Evolutionary conservation across 2,329 filamentous ascomycete species (phyloP), one percentile per base, ranked within the genome.

Genomic region (Colletotrichum karsti): DNA sequence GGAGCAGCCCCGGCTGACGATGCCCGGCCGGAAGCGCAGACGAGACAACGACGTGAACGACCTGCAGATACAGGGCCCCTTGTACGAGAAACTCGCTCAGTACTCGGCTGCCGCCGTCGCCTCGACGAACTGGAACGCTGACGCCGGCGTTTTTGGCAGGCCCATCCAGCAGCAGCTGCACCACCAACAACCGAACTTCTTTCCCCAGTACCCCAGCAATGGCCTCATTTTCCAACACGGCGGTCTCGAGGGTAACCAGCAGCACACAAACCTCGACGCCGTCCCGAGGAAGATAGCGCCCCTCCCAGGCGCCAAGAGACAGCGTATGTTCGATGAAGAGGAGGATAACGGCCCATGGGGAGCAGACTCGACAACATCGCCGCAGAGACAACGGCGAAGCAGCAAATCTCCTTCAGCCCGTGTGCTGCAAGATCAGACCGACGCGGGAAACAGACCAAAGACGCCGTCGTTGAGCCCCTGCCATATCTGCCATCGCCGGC

Each of bases 401-500:
- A 64, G 56, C 41, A 67, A 50, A n/a, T 67, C 57, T 13, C 63
- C 67, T 13, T n/a, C 51, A 18, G 35, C 58, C 8, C 53, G 48
- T 15, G 42, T 18, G 8, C 37, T 37, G 5, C 59, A 56, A 22
- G 64, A 50, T 37, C 67, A 63, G 33, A 51, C 67, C 28, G 41
- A 55, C 10, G 33, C 57, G 41, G 48, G 37, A 35, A 67, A 46
- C 18, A 67, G 50, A 20, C 28, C 55, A 37, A 64, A 46, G 69
- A 37, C 71, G 60, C 18, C 75, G 15, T 71, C 79, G 5, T 79
- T 89, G 26, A 80, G 79, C 41, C 85, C 90, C 0, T 93, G 91
- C 76, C 89, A 92, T 78, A 87, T 92, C 70, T 93, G 91, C 82
- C 86, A 87, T 73, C 86, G 89, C 44, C 86, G 86, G 60, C 91